Base-by-base conservation (phyloP, 2,329 filamentous ascomycete genomes). In the Cladobotryum protrusum region DNA sequence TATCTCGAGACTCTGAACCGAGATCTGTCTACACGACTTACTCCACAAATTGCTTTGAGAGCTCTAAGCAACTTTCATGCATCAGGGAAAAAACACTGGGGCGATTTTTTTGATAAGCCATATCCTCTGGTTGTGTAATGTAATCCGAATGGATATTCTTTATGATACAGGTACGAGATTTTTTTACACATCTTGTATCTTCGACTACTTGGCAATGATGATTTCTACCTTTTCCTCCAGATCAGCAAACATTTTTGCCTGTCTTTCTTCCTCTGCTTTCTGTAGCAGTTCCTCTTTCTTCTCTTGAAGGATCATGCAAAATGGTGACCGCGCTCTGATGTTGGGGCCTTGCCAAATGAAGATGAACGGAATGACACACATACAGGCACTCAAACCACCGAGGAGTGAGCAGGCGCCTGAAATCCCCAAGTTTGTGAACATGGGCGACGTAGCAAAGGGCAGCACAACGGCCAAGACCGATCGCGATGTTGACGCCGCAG, bases 401-500 rank as follows among this genome's bases (percentile, higher is more conserved):
- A 54, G 40, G 41, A 54, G 33, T n/a, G 47, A 50, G 18, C 42
- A 50, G 13, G 53, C 53, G 44, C 53, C 50, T 13, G 32, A 34
- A 15, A 48, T 42, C 7, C 50, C 53, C 8, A 54, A 47, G 5
- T 24, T 43, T 17, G 41, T 45, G 19, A 50, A 54, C 50, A 54
- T 40, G 12, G 42, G 44, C 36, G 40, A 37, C n/a, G 53, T 50
- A 8, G 47, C 44, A 20, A 54, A 41, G 5, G 53, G 53, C 5
- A 54, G 33, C 6, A 43, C n/a, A 11, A 57, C 52, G 6, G 57
- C 58, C 3, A 57, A 39, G 9, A 59, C 33, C 5, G 51, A 53
- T 12, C 55, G 56, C 19, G 50, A 54, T 3, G 52, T 54, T 37
- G 55, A 55, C 14, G 52, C 48, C 5, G 58, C 57, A 7, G 56